These are phyloP conservation scores for Rubia peregrina DNA, from an alignment of 305 asterid genomes.

Conservation along the genomic window DNA sequence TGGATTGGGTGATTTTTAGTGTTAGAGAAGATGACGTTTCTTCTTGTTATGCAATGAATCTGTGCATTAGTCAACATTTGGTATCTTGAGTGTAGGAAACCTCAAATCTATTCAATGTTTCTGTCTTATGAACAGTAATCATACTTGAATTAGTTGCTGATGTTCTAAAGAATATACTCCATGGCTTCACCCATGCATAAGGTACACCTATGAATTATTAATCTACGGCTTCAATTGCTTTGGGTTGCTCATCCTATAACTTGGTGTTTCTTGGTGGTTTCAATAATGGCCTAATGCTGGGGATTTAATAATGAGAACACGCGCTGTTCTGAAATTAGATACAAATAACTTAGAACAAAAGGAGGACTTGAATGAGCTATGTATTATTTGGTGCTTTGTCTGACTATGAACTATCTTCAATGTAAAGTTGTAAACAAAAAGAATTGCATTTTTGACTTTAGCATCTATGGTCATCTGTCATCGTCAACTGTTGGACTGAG, in stretches of 20 bases:
- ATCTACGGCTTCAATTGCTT: not conserved
- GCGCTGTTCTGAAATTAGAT: conserved; percentile 3
- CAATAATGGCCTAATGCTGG: not conserved
- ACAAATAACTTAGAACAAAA: not conserved
- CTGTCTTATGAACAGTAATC: not conserved
- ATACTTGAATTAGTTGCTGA: not conserved
- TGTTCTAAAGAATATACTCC: not conserved
- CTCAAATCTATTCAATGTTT: not conserved
- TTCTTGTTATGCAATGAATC: not conserved
- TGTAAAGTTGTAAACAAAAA: too few relatives aligned
- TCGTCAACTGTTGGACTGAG: not conserved
- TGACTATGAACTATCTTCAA: too few relatives aligned
- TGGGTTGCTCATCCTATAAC: not conserved
- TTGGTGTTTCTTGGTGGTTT: not conserved
- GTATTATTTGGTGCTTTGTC: too few relatives aligned
- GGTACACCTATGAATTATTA: not conserved
- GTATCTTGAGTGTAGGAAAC: conserved; percentile 8
- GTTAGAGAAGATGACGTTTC: not conserved
- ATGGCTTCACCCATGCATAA: too few relatives aligned
- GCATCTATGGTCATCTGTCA: too few relatives aligned
- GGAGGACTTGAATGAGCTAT: too few relatives aligned
- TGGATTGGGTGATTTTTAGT: not conserved
- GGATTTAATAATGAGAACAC: not conserved
- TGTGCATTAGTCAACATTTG: not conserved
- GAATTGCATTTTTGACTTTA: too few relatives aligned